phyloP scores from a whole-genome alignment of 2,329 filamentous ascomycete genomes.

The Sporothrix mexicana region DNA sequence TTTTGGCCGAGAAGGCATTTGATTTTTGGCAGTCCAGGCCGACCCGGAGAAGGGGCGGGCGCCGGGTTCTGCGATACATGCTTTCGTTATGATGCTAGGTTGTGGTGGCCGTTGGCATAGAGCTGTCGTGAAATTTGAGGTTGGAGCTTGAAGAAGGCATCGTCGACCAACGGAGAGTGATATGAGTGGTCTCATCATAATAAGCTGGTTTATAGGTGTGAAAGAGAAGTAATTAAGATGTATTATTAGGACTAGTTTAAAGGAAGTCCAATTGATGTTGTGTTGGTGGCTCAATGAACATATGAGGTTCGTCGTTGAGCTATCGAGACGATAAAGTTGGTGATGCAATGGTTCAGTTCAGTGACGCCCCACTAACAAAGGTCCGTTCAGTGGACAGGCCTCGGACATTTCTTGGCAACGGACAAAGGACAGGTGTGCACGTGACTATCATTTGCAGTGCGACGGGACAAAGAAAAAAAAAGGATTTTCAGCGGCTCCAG shows the following conservation, averaged over 20 bases:
- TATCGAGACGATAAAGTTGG: background rate
- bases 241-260: too few species aligned
- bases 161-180: background rate
- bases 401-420: background rate
- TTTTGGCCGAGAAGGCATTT: conserved; percentile 74
- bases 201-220: too few species aligned
- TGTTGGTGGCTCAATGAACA: background rate
- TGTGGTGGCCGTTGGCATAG: background rate
- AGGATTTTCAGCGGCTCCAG: background rate
- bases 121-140: background rate
- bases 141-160: background rate
- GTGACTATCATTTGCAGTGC: background rate
- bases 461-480: background rate
- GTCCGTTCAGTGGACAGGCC: background rate
- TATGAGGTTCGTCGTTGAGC: background rate
- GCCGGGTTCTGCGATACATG: background rate
- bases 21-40: background rate
- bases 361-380: conserved; percentile 12
- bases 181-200: background rate
- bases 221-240: too few species aligned
- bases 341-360: too few species aligned
- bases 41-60: background rate
- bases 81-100: too few species aligned
- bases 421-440: background rate
- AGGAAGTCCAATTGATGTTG: too few species aligned